Conservation (phyloP, 1,139 yeast species). For the Yamadazyma taylorii region DNA sequence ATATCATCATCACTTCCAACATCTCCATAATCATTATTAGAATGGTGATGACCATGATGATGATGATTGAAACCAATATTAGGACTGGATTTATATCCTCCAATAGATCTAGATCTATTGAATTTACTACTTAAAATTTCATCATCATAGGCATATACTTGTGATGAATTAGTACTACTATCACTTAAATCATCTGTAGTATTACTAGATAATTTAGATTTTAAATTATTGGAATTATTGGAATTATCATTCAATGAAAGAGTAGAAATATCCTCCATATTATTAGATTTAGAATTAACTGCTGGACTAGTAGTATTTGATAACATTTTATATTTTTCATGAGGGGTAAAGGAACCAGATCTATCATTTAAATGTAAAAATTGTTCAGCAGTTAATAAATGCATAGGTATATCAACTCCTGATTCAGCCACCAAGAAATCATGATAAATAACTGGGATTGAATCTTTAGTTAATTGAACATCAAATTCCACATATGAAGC, state of each 20-base stretch:
- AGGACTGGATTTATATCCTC: slow-evolving; percentile 36
- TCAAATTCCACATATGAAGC: slow-evolving; percentile 94
- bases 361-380: slow-evolving; percentile 63
- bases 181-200: slow-evolving; percentile 11
- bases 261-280: slow-evolving; percentile 9
- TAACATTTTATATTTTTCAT: slow-evolving; percentile 5
- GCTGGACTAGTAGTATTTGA: slow-evolving; percentile 10
- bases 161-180: slow-evolving; percentile 8
- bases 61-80: slow-evolving; percentile 14
- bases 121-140: slow-evolving; percentile 33
- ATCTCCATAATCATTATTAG: slow-evolving; percentile 8
- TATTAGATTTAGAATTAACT: slow-evolving; percentile 10
- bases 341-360: slow-evolving; percentile 11
- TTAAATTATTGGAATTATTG: no score
- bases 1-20: slow-evolving; percentile 30
- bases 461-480: slow-evolving; percentile 93
- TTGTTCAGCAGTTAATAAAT: slow-evolving; percentile 85
- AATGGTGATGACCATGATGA: slow-evolving; percentile 5
- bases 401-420: slow-evolving; percentile 97
- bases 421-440: slow-evolving; percentile 95
- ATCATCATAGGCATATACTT: slow-evolving; percentile 38
- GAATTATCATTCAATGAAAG: no score
- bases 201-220: no score
- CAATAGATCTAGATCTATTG: slow-evolving; percentile 41
- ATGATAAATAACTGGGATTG: slow-evolving; percentile 90